Evolutionary conservation across 129 eudicot species (phyloP).

Genomic region (Flaveria bidentis): DNA sequence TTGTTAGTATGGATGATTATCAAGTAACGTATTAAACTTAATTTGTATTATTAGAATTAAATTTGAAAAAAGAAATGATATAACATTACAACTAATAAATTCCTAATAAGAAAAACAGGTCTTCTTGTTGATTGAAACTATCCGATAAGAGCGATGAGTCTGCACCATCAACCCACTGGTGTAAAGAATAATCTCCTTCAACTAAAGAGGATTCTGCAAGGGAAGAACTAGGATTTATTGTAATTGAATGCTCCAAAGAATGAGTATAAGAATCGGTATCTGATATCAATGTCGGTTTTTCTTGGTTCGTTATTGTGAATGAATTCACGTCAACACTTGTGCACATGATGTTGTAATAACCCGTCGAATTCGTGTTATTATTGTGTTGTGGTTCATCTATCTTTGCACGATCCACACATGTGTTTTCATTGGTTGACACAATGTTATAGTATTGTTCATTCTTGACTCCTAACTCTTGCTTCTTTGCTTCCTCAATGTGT

Average conservation of each 20-base stretch:
- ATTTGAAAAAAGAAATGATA: neutral
- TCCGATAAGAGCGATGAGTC: constrained; percentile 62
- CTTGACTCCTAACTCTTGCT: constrained; percentile 19
- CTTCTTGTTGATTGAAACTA: constrained; percentile 47
- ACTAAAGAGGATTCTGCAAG: constrained; percentile 35
- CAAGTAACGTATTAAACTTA: no score
- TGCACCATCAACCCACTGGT: constrained; percentile 53
- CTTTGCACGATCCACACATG: constrained; percentile 9
- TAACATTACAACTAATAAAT: constrained; percentile 17
- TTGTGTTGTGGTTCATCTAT: constrained; percentile 7
- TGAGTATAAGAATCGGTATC: constrained; percentile 35
- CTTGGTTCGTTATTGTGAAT: constrained; percentile 40
- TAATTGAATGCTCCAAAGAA: constrained; percentile 39
- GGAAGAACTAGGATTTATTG: constrained; percentile 37
- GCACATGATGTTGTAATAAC: constrained; percentile 7
- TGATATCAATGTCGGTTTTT: constrained; percentile 17
- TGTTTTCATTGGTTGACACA: constrained; percentile 19
- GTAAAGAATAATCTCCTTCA: constrained; percentile 36
- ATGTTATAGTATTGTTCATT: constrained; percentile 17
- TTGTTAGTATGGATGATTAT: no score
- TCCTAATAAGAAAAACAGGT: constrained; percentile 36
- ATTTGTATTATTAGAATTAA: no score
- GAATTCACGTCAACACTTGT: constrained; percentile 28
- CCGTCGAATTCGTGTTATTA: neutral
- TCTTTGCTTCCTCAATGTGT: constrained; percentile 37